Conservation (phyloP, 2,329 filamentous ascomycete species). For the Magnaporthales sp. region DNA sequence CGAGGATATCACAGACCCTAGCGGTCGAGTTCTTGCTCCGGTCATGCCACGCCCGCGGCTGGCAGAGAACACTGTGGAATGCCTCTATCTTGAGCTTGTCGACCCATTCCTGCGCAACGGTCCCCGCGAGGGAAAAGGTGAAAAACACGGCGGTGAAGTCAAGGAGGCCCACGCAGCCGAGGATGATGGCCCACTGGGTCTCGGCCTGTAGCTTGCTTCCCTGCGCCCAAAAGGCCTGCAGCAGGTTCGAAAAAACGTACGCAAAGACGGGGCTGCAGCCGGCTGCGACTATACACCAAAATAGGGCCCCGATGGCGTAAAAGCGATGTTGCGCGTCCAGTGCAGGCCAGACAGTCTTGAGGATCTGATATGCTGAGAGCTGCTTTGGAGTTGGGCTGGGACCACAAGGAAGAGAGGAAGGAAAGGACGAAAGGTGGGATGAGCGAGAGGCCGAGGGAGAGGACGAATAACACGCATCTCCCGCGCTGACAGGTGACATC, state of each 20-base stretch:
- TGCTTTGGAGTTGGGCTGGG: not conserved
- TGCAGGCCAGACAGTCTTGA: slow-evolving; percentile 62
- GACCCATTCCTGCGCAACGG: slow-evolving; percentile 67
- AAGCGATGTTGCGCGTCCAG: slow-evolving; percentile 43
- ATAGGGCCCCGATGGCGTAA: slow-evolving; percentile 50
- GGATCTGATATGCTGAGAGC: slow-evolving; percentile 41
- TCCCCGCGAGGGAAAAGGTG: slow-evolving; percentile 65
- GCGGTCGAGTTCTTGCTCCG: slow-evolving; percentile 50
- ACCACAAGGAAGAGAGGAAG: no score
- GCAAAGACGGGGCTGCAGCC: slow-evolving; percentile 62
- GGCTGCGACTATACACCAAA: slow-evolving; percentile 54
- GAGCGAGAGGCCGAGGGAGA: no score
- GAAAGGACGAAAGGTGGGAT: no score
- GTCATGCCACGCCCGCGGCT: slow-evolving; percentile 75
- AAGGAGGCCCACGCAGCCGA: slow-evolving; percentile 57
- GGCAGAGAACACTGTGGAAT: slow-evolving; percentile 60
- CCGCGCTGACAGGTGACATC: not conserved
- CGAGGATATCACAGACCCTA: slow-evolving; percentile 61
- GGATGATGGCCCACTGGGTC: slow-evolving; percentile 60
- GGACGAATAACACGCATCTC: no score
- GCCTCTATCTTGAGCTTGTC: slow-evolving; percentile 61
- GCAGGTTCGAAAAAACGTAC: slow-evolving; percentile 63
- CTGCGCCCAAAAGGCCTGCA: slow-evolving; percentile 57
- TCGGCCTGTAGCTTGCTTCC: slow-evolving; percentile 33
- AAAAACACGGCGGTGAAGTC: slow-evolving; percentile 59